Base-by-base conservation (phyloP, 2,329 filamentous ascomycete genomes). In the Apiospora kogelbergensis region DNA sequence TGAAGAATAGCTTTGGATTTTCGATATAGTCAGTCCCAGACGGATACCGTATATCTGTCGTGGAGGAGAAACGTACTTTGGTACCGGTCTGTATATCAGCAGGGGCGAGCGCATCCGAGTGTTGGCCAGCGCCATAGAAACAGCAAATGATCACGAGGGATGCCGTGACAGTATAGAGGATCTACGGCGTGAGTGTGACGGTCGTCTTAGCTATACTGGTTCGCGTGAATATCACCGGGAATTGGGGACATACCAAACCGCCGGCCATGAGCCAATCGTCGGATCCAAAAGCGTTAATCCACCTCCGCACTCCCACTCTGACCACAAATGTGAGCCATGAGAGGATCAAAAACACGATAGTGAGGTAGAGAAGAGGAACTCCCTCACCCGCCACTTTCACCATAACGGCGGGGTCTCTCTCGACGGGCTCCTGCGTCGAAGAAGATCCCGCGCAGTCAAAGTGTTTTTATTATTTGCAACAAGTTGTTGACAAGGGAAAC, bases 1-100 rank as follows among this genome's bases (percentile, higher is more conserved):
- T 79, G 60, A 80, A 80, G 68, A 81, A 80, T 44, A 76, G 75
- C 73, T 80, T 73, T 63, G 69, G 65, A 6, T 13, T n/a, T 3
- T 37, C 5, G 2, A 6, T n/a, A 30, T 22, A 6, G 6, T 44
- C n/a, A 24, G 40, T n/a, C 13, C 13, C 6, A 40, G 26, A 41
- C n/a, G 13, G 30, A 13, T 37, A 11, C 17, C n/a, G 42, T 22
- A 5, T 11, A 20, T 41, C 15, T 9, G 2, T 1, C 48, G 20
- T 17, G 48, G 6, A 6, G 20, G 22, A 33, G 71, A 64, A 60
- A 73, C 33, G 30, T 63, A 73, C 71, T 70, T 76, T 72, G n/a
- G 71, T 71, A 24, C 73, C 72, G 63, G 65, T 68, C 53, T 74
- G 76, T 1, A 71, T 74, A 41, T 68, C 69, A 33, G 48, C 24